These are phyloP conservation scores for Dryas integrifolia DNA, from an alignment of 331 rosid genomes.

Conservation along the genomic window DNA sequence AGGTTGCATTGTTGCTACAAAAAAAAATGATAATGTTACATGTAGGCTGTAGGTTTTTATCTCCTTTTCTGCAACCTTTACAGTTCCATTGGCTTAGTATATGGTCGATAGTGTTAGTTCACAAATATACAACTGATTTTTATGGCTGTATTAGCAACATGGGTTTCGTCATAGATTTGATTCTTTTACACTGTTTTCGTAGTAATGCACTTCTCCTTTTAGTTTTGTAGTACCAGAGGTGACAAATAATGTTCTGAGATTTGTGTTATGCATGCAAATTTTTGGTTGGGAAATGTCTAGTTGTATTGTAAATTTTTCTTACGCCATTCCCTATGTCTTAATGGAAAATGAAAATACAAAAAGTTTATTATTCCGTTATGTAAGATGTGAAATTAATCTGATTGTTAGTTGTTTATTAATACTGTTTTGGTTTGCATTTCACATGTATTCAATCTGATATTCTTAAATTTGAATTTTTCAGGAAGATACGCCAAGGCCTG, in stretches of 20 bases:
- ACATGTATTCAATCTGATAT: neutral
- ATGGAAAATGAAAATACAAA: too few relatives aligned
- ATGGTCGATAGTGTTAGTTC: neutral
- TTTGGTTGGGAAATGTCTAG: too few relatives aligned
- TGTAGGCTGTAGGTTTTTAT: neutral
- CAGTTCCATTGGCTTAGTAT: neutral
- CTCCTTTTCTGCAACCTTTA: neutral
- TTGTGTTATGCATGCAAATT: too few relatives aligned
- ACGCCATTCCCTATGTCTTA: too few relatives aligned
- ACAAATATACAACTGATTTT: neutral
- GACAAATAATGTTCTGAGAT: too few relatives aligned
- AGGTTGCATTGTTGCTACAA: neutral
- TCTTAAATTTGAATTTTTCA: constrained; percentile 16
- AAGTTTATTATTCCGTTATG: too few relatives aligned
- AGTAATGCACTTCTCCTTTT: neutral
- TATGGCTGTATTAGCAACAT: neutral
- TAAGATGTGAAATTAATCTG: too few relatives aligned
- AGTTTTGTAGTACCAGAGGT: too few relatives aligned
- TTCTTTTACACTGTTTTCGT: neutral
- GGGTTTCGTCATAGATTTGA: neutral
- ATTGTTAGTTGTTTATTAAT: too few relatives aligned
- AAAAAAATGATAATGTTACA: neutral
- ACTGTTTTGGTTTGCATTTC: neutral
- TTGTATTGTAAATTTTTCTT: too few relatives aligned
- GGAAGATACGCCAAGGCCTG: constrained; percentile 83